Evolutionary conservation across 176 grass and related monocot species (phyloP).

Genomic region (Oryza brachyantha): DNA sequence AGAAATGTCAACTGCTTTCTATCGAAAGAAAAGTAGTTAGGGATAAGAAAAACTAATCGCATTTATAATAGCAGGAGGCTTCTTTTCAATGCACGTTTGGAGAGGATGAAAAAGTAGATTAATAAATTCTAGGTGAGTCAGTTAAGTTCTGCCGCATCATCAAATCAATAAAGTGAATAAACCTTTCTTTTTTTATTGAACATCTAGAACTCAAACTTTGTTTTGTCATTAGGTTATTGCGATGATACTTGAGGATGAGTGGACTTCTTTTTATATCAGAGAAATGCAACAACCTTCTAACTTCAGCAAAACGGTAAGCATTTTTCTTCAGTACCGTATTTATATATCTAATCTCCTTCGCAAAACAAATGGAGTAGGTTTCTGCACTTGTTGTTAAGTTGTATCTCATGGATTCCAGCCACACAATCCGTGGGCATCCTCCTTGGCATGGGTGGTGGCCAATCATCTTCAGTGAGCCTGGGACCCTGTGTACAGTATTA

Average conservation of each 20-base stretch:
- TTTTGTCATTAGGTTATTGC: conserved; percentile 4
- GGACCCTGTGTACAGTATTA: conserved; percentile 36
- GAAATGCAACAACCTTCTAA: neutral
- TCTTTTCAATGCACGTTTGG: neutral
- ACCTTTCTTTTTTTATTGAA: conserved; percentile 7
- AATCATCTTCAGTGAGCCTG: conserved; percentile 35
- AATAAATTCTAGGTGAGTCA: neutral
- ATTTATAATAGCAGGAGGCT: neutral
- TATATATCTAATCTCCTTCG: conserved; percentile 4
- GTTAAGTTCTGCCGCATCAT: conserved; percentile 11
- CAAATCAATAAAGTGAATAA: neutral
- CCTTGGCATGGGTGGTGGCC: conserved; percentile 37
- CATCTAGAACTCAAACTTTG: conserved; percentile 4
- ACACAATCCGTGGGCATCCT: conserved; percentile 39
- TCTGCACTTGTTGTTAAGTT: conserved; percentile 12
- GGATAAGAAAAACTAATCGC: neutral
- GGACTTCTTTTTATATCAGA: conserved; percentile 11
- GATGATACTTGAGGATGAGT: conserved; percentile 27
- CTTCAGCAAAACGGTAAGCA: neutral
- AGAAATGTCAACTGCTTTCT: conserved; percentile 14
- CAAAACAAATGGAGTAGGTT: conserved; percentile 30
- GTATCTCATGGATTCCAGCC: conserved; percentile 38
- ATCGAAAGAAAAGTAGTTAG: conserved; percentile 15
- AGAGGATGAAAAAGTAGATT: neutral
- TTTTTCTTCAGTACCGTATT: conserved; percentile 6